Percentiles rank a stretch among this genome's conserved stretches.
These are phyloP conservation scores for Sporobolomyces pararoseus DNA, from an alignment of 768 basidiomycete species.

Conservation along the genomic window DNA sequence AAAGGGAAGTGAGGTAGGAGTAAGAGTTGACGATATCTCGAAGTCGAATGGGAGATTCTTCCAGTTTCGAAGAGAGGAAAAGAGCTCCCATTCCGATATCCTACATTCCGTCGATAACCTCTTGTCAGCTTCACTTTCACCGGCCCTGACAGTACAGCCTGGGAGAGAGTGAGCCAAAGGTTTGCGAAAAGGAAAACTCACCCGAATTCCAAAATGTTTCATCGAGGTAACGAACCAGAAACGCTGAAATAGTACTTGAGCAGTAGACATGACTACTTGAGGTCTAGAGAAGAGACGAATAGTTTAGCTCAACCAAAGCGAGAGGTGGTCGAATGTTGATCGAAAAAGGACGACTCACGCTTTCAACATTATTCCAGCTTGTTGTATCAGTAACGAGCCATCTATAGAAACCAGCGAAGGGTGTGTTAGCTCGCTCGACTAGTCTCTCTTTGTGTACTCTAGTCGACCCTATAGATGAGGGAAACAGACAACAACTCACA, in stretches of 20 bases:
- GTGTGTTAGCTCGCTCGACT: too few relatives aligned
- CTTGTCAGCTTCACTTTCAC: too few relatives aligned
- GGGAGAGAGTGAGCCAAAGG: too few relatives aligned
- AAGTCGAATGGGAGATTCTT: slow-evolving; percentile 86
- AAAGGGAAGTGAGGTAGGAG: slow-evolving; percentile 66
- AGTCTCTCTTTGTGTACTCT: too few relatives aligned
- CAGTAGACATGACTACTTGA: slow-evolving; percentile 93
- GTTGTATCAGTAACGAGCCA: slow-evolving; percentile 90
- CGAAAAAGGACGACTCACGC: slow-evolving; percentile 60
- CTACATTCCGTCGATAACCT: slow-evolving; percentile 51
- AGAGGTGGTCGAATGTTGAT: background rate
- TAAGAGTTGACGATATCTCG: slow-evolving; percentile 92
- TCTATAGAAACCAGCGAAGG: slow-evolving; percentile 44
- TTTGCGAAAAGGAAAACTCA: slow-evolving; percentile 46
- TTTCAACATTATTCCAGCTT: slow-evolving; percentile 83
- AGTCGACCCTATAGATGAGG: too few relatives aligned
- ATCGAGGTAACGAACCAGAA: slow-evolving; percentile 96
- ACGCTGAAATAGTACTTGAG: slow-evolving; percentile 90
- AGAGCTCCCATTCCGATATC: slow-evolving; percentile 85
- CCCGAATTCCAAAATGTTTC: slow-evolving; percentile 89
- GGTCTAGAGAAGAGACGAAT: slow-evolving; percentile 53
- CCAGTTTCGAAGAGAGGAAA: slow-evolving; percentile 82
- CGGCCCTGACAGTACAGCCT: too few relatives aligned
- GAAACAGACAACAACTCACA: slow-evolving; percentile 46
- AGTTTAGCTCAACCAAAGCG: too few relatives aligned